Evolutionary conservation across 306 rosid genomes (phyloP).

Genomic region (Mimosa pudica): DNA sequence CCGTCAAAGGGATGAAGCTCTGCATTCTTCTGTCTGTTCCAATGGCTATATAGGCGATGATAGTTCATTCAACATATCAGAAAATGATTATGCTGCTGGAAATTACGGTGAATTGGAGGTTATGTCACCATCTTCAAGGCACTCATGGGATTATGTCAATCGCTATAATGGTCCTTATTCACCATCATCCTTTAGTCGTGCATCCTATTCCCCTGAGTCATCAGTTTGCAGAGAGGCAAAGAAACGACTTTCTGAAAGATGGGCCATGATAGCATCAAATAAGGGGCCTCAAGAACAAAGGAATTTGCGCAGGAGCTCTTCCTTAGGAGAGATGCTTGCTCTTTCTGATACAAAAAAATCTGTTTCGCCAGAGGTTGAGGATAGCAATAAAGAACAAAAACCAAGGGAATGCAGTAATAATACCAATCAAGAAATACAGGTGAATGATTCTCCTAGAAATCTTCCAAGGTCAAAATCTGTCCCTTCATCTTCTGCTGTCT

Average conservation of each 20-base stretch:
- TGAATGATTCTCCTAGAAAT: conserved; percentile 49
- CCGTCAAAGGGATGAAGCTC: conserved; percentile 63
- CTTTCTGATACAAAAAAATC: conserved; percentile 69
- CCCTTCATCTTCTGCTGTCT: conserved; percentile 55
- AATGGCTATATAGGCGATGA: conserved; percentile 82
- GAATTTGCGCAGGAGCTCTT: conserved; percentile 60
- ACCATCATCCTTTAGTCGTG: conserved; percentile 66
- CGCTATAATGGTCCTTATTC: conserved; percentile 69
- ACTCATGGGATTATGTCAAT: conserved; percentile 79
- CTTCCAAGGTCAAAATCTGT: conserved; percentile 87
- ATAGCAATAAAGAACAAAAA: conserved; percentile 50
- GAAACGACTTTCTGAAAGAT: conserved; percentile 93
- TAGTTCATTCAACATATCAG: conserved; percentile 80
- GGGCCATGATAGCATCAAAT: conserved; percentile 73
- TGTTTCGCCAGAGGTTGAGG: conserved; percentile 42
- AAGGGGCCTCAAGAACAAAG: conserved; percentile 67
- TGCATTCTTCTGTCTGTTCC: conserved; percentile 67
- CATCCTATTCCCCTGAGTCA: conserved; percentile 86
- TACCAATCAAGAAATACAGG: conserved; percentile 46
- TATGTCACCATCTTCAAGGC: conserved; percentile 73
- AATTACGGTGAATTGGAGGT: conserved; percentile 77
- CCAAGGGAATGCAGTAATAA: conserved; percentile 48
- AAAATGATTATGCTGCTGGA: conserved; percentile 63
- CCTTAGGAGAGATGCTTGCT: conserved; percentile 98
- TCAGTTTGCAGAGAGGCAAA: conserved; percentile 94